A percentile compares a stretch with the other conserved stretches of the same genome.
Conservation (phyloP, 306 rosid genomes). For the Vigna mungo region DNA sequence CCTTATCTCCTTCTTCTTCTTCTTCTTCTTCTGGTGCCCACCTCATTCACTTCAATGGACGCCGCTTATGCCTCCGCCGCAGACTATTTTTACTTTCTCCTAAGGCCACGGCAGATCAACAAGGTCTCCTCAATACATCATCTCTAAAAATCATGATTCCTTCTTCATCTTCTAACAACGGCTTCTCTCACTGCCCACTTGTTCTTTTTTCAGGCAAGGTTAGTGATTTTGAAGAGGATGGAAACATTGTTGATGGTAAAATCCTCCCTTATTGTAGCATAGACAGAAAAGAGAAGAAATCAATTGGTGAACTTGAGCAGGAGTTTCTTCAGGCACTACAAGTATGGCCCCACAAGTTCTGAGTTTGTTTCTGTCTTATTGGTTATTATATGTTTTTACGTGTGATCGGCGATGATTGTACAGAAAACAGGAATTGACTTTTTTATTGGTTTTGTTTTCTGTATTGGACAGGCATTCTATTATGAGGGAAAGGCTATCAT, state of each 20-base stretch:
- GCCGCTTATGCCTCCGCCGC: slow-evolving; percentile 59
- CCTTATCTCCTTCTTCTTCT: slow-evolving; percentile 41
- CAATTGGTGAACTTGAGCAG: slow-evolving; percentile 95
- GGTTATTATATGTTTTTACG: not conserved
- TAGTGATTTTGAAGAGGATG: slow-evolving; percentile 60
- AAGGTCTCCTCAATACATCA: slow-evolving; percentile 53
- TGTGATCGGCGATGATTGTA: not conserved
- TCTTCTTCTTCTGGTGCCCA: slow-evolving; percentile 47
- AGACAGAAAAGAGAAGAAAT: slow-evolving; percentile 81
- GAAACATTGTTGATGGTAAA: slow-evolving; percentile 64
- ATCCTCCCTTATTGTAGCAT: slow-evolving; percentile 83
- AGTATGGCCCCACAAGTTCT: slow-evolving; percentile 45
- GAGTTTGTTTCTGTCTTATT: not conserved
- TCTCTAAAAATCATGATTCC: not conserved
- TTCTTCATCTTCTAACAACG: slow-evolving; percentile 13
- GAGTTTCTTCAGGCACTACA: slow-evolving; percentile 96
- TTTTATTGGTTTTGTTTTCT: slow-evolving; percentile 1
- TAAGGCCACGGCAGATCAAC: slow-evolving; percentile 82
- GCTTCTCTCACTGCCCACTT: not conserved
- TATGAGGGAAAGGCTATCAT: slow-evolving; percentile 94
- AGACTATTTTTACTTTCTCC: slow-evolving; percentile 54
- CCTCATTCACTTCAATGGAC: slow-evolving; percentile 60
- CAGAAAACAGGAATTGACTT: not conserved
- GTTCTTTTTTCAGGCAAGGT: slow-evolving; percentile 63
- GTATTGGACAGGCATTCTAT: slow-evolving; percentile 71